Conservation (phyloP, 2,329 filamentous ascomycete genomes). For the Stenocarpella maydis region DNA sequence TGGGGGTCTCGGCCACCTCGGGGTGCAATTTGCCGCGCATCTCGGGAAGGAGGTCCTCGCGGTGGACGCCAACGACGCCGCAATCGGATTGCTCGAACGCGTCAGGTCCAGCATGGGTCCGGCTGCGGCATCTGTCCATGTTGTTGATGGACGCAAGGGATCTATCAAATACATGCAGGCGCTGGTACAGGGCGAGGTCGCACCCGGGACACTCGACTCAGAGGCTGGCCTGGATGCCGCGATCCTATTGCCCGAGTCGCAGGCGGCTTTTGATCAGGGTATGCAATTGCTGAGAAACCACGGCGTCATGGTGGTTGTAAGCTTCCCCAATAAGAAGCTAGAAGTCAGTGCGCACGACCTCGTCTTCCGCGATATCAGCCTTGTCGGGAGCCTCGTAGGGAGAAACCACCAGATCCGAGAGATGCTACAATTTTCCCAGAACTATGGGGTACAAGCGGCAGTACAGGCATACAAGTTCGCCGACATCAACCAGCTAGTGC, state of each 20-base stretch:
- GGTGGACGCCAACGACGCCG: background rate
- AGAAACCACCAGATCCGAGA: slow-evolving; percentile 10
- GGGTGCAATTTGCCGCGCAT: background rate
- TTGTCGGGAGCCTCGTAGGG: background rate
- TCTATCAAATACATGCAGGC: background rate
- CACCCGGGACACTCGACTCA: background rate
- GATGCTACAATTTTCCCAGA: background rate
- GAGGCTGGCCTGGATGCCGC: background rate
- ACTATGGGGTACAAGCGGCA: background rate
- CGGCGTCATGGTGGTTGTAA: background rate
- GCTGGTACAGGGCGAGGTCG: background rate
- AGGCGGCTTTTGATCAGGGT: background rate
- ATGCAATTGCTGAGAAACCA: background rate
- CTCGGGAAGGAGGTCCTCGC: slow-evolving; percentile 6
- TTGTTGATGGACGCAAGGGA: background rate
- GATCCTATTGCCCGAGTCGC: slow-evolving; percentile 1
- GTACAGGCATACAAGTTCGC: background rate
- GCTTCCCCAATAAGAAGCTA: slow-evolving; percentile 2
- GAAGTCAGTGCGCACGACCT: background rate
- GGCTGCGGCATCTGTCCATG: background rate
- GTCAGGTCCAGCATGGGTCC: background rate
- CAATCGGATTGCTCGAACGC: background rate
- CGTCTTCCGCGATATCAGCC: slow-evolving; percentile 5
- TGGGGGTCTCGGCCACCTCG: slow-evolving; percentile 5
- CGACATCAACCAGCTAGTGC: background rate